Percentiles rank a stretch among this genome's conserved stretches.
Evolutionary conservation across 352 stramenopile genomes (phyloP).

Genomic region (Phytophthora lateralis): DNA sequence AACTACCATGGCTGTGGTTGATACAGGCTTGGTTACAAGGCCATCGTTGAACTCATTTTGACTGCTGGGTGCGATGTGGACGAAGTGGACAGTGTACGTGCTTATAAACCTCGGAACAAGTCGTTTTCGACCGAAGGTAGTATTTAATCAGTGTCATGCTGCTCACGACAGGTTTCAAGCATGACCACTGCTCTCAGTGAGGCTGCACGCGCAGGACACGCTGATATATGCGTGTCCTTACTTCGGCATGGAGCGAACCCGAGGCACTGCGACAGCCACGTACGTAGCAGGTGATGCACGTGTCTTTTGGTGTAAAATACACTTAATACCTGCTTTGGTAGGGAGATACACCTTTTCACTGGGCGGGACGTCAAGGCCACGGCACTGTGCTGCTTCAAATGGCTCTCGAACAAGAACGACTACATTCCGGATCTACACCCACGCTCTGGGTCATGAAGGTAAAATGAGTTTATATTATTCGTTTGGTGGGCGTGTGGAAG

Average conservation of each 20-base stretch:
- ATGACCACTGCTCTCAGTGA: slow-evolving; percentile 66
- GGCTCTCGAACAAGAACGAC: slow-evolving; percentile 42
- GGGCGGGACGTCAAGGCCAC: slow-evolving; percentile 57
- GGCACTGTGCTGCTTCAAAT: slow-evolving; percentile 57
- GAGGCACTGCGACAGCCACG: slow-evolving; percentile 47
- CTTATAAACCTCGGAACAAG: too few relatives aligned
- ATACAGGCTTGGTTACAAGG: slow-evolving; percentile 39
- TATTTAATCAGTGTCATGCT: background rate
- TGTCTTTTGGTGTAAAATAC: background rate
- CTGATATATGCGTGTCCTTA: slow-evolving; percentile 50
- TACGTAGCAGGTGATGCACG: slow-evolving; percentile 8
- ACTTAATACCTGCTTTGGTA: slow-evolving; percentile 9
- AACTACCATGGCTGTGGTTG: background rate
- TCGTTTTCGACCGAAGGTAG: too few relatives aligned
- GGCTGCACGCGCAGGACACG: slow-evolving; percentile 58
- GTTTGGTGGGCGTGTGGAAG: background rate
- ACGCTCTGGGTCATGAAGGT: slow-evolving; percentile 64
- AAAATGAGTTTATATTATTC: background rate
- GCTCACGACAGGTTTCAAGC: slow-evolving; percentile 38
- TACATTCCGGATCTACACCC: slow-evolving; percentile 29
- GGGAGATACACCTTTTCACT: slow-evolving; percentile 80
- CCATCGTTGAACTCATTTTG: slow-evolving; percentile 48
- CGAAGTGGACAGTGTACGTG: slow-evolving; percentile 54
- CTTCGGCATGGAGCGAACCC: slow-evolving; percentile 51
- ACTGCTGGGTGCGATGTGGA: slow-evolving; percentile 52